A percentile compares a stretch with the other conserved stretches of the same genome.
These are phyloP conservation scores for Ganoderma lucidum DNA, from an alignment of 1,284 basidiomycete genomes.

Conservation along the genomic window DNA sequence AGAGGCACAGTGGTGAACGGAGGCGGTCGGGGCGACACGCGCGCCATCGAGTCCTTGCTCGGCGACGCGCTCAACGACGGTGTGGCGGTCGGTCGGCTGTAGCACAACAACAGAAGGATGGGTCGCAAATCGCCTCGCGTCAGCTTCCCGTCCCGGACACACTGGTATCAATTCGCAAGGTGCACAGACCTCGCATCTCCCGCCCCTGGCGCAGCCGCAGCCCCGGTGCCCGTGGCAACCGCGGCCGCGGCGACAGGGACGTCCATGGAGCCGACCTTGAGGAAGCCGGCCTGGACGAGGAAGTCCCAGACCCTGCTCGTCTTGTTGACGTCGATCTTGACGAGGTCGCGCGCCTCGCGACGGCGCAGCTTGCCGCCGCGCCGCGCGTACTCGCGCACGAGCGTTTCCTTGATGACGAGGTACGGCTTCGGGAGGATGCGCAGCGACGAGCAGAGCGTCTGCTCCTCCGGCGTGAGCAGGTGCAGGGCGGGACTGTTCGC, in stretches of 20 bases:
- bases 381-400: constrained; percentile 91
- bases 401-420: constrained; percentile 90
- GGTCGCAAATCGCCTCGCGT: not conserved
- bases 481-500: constrained; percentile 88
- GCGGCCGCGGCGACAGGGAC: constrained; percentile 29
- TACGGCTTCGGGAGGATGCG: constrained; percentile 94
- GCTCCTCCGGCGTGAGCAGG: constrained; percentile 86
- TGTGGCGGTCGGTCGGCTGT: constrained; percentile 37
- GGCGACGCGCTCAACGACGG: constrained; percentile 47
- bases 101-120: not conserved
- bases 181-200: constrained; percentile 12
- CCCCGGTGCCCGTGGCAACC: constrained; percentile 24
- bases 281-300: constrained; percentile 78
- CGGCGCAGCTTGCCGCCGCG: constrained; percentile 86
- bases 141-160: not conserved
- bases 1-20: constrained; percentile 40
- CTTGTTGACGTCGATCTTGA: constrained; percentile 94
- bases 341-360: constrained; percentile 86
- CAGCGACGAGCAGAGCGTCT: constrained; percentile 86
- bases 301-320: constrained; percentile 92
- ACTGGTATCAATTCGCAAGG: constrained; percentile 7
- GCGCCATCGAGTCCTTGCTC: constrained; percentile 47
- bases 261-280: constrained; percentile 46
- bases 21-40: constrained; percentile 41
- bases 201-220: constrained; percentile 6